Percentiles rank a stretch among this genome's conserved stretches.
These are phyloP conservation scores for Xylariomycetidae sp. DNA, from an alignment of 2,329 filamentous ascomycete genomes.

Conservation along the genomic window DNA sequence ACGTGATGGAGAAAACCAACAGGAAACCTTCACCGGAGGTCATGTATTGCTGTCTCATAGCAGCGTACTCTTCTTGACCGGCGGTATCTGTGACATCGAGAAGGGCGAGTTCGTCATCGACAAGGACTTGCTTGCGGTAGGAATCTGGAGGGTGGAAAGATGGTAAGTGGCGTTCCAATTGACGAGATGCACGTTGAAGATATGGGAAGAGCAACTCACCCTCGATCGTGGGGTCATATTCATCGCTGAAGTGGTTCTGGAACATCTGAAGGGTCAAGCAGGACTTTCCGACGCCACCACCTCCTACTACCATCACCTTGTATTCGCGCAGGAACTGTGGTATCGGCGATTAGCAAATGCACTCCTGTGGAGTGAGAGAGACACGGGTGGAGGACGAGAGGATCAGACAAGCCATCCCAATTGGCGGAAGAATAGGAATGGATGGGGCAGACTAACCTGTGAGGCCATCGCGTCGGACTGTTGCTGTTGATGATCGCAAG, in stretches of 20 bases:
- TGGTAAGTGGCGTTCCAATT: slow-evolving; percentile 15
- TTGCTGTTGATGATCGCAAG: too few relatives aligned
- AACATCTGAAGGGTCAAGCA: slow-evolving; percentile 97
- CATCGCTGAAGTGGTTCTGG: slow-evolving; percentile 96
- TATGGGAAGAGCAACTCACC: slow-evolving; percentile 49
- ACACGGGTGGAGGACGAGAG: neutral
- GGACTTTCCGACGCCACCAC: slow-evolving; percentile 97
- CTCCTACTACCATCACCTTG: slow-evolving; percentile 94
- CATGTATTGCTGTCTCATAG: slow-evolving; percentile 99
- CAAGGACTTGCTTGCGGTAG: slow-evolving; percentile 99
- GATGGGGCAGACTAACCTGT: too few relatives aligned
- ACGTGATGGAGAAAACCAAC: slow-evolving; percentile 97
- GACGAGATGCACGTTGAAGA: neutral
- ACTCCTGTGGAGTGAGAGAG: neutral
- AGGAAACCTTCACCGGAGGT: slow-evolving; percentile 96
- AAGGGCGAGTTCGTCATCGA: slow-evolving; percentile 95
- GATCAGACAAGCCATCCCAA: slow-evolving; percentile 2
- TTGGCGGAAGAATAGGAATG: too few relatives aligned
- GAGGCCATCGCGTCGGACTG: too few relatives aligned
- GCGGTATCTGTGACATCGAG: slow-evolving; percentile 98
- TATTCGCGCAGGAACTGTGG: slow-evolving; percentile 80
- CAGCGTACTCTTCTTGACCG: slow-evolving; percentile 92
- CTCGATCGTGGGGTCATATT: slow-evolving; percentile 99
- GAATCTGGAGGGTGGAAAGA: slow-evolving; percentile 60
- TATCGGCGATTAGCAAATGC: too few relatives aligned